A percentile compares a stretch with the other conserved stretches of the same genome.
Conservation (phyloP, 148 eudicot genomes). For the Persicaria tinctoria region DNA sequence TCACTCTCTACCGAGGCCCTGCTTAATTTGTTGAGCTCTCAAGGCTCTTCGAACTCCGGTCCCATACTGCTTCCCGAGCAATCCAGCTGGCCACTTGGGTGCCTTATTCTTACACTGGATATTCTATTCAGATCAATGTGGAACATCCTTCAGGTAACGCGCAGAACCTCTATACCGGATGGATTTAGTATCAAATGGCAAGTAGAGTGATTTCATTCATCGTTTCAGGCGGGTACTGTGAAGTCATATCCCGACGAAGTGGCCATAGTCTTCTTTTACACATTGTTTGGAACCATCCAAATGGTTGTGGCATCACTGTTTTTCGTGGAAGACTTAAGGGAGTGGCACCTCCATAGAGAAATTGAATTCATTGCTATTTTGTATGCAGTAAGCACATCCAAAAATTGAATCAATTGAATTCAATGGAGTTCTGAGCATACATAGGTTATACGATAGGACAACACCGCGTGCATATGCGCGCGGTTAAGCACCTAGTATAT, state of each 20-base stretch:
- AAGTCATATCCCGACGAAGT: conserved; percentile 3
- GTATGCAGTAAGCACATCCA: neutral
- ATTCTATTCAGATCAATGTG: neutral
- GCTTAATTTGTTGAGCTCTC: too few species aligned
- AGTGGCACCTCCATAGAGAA: neutral
- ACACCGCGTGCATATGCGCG: too few species aligned
- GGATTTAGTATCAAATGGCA: neutral
- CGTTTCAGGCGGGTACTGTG: neutral
- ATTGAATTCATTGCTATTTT: neutral
- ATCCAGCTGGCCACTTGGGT: neutral
- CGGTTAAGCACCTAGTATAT: too few species aligned
- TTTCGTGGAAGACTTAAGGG: neutral
- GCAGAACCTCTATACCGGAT: too few species aligned
- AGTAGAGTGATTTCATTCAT: neutral
- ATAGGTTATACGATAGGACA: too few species aligned
- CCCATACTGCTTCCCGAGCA: neutral
- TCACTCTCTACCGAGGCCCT: too few species aligned
- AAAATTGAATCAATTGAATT: too few species aligned
- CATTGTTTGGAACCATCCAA: neutral
- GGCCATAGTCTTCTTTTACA: conserved; percentile 1
- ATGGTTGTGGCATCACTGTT: neutral
- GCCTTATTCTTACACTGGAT: neutral
- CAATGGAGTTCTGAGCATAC: too few species aligned
- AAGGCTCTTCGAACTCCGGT: too few species aligned
- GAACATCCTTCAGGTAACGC: neutral